These are phyloP conservation scores for Penicillium silybi DNA, from an alignment of 495 filamentous ascomycete genomes.

Conservation along the genomic window DNA sequence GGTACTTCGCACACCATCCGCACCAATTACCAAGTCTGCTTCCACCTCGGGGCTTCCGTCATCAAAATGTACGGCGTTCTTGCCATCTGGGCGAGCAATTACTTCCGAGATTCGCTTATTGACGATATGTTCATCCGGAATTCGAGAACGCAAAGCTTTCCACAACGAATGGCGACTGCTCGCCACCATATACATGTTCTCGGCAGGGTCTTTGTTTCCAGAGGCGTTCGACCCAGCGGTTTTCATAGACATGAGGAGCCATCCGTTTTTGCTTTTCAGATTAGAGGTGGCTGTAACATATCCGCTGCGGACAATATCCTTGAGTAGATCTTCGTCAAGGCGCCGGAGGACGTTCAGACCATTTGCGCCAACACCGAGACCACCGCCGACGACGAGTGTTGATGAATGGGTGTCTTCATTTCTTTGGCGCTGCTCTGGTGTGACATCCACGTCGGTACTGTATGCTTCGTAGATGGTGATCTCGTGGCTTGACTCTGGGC, in stretches of 20 bases:
- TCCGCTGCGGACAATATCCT: constrained; percentile 25
- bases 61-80: constrained; percentile 25
- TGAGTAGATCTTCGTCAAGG: constrained; percentile 17
- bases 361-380: constrained; percentile 13
- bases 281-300: constrained; percentile 33
- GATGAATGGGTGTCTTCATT: constrained; percentile 9
- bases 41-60: constrained; percentile 31
- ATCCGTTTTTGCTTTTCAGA: constrained; percentile 37
- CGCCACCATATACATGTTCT: constrained; percentile 27
- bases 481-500: constrained; percentile 4
- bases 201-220: not conserved
- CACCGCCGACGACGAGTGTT: constrained; percentile 12
- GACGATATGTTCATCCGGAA: constrained; percentile 30
- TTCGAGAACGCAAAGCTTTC: constrained; percentile 23
- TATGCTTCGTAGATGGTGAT: constrained; percentile 19
- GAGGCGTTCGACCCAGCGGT: constrained; percentile 1
- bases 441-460: constrained; percentile 5
- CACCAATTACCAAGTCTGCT: constrained; percentile 56
- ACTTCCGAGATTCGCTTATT: constrained; percentile 27
- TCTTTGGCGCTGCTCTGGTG: constrained; percentile 4
- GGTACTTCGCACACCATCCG: constrained; percentile 55
- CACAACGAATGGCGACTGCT: constrained; percentile 36
- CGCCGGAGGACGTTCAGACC: constrained; percentile 12
- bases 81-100: constrained; percentile 10
- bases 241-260: constrained; percentile 23